Percentiles rank a stretch among this genome's conserved stretches.
Conservation (phyloP, 345 rosid genomes). For the Microcos paniculata region DNA sequence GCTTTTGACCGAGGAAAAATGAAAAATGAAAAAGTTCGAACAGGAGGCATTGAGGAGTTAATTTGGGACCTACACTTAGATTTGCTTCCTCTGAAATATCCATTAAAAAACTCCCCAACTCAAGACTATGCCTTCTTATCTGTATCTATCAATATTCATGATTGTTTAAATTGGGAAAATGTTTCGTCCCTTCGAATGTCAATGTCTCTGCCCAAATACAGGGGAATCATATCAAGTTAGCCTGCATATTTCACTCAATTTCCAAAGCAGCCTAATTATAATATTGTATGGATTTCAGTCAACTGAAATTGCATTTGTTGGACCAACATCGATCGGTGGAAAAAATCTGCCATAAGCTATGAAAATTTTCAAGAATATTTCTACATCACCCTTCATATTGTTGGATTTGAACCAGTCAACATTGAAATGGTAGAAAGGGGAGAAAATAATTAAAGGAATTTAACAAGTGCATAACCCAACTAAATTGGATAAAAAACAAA, state of each 20-base stretch:
- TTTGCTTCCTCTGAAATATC: conserved; percentile 27
- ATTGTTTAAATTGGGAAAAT: neutral
- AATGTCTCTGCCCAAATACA: conserved; percentile 2
- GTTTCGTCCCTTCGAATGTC: neutral
- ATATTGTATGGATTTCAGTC: neutral
- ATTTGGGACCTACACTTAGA: conserved; percentile 17
- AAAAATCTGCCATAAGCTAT: neutral
- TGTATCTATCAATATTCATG: neutral
- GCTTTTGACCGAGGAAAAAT: conserved; percentile 26
- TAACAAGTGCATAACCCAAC: neutral
- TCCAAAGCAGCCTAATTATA: neutral
- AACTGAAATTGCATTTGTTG: neutral
- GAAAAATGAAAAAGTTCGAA: neutral
- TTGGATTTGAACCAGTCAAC: neutral
- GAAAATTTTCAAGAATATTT: neutral
- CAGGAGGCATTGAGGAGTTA: conserved; percentile 2
- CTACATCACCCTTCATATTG: neutral
- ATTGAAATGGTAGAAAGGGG: neutral
- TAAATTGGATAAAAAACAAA: conserved; percentile 9
- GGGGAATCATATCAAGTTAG: neutral
- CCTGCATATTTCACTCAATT: neutral
- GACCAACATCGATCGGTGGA: neutral
- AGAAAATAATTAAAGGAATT: neutral
- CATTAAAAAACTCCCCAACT: conserved; percentile 12
- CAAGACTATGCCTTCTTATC: neutral